phyloP scores from a whole-genome alignment of 2,329 filamentous ascomycete species.

The Zymoseptoria pseudotritici region DNA sequence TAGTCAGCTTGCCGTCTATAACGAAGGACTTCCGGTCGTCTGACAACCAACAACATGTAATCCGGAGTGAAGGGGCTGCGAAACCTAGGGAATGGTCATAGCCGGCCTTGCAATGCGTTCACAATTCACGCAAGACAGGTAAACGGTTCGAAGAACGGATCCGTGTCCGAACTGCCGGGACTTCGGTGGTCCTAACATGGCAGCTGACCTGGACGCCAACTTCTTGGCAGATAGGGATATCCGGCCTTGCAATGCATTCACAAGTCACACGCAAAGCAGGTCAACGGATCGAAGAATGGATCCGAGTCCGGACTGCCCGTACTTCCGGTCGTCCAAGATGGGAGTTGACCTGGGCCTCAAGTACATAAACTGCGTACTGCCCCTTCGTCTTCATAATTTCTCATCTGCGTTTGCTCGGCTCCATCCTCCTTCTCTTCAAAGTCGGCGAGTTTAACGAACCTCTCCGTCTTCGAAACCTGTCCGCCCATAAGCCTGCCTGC shows the following conservation, averaged over 20 bases:
- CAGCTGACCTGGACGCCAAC: too few relatives aligned
- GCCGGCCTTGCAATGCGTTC: not conserved
- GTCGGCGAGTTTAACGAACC: conserved; percentile 54
- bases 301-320: not conserved
- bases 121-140: not conserved
- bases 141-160: not conserved
- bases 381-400: not conserved
- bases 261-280: not conserved
- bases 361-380: not conserved
- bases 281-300: not conserved
- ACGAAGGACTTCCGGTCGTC: too few relatives aligned
- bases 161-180: not conserved
- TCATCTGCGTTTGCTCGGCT: conserved; percentile 51
- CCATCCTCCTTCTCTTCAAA: conserved; percentile 52
- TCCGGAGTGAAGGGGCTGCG: not conserved
- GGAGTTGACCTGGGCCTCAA: not conserved
- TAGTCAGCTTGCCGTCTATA: too few relatives aligned
- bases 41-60: too few relatives aligned
- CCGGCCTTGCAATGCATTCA: not conserved
- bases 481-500: conserved; percentile 51
- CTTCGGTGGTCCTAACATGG: not conserved
- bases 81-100: not conserved
- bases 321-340: not conserved
- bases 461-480: conserved; percentile 54
- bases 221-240: too few relatives aligned